Evolutionary conservation across 1,139 yeast genomes (phyloP).

Genomic region (Pichia sp.): DNA sequence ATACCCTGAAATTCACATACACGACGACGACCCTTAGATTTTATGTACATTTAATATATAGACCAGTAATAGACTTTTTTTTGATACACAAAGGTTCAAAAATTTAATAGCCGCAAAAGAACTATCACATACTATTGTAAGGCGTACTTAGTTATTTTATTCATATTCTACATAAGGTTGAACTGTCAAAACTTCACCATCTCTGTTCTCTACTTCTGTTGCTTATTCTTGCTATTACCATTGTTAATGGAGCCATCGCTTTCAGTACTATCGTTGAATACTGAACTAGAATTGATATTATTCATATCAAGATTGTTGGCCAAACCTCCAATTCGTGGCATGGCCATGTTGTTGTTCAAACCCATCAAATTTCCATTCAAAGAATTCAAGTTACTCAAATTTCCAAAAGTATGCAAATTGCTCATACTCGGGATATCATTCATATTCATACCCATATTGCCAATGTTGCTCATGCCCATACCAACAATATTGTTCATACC

Average conservation of each 20-base stretch:
- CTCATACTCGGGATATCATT: constrained; percentile 7
- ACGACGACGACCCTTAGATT: not conserved
- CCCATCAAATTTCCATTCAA: constrained; percentile 4
- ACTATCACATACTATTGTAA: not conserved
- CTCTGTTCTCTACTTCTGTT: not conserved
- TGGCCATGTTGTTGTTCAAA: constrained; percentile 2
- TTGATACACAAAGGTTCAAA: not conserved
- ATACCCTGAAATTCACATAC: not conserved
- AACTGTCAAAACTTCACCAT: too few relatives aligned
- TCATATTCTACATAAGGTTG: too few relatives aligned
- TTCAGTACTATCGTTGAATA: constrained; percentile 3
- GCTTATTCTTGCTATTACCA: not conserved
- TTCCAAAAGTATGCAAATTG: constrained; percentile 1
- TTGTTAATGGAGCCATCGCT: not conserved
- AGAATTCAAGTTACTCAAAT: not conserved
- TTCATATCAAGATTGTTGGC: constrained; percentile 2
- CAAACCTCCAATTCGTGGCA: not conserved
- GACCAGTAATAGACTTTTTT: not conserved
- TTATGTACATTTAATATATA: not conserved
- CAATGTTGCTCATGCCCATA: constrained; percentile 1
- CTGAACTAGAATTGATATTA: constrained; percentile 6
- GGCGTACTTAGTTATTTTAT: too few relatives aligned
- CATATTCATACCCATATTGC: not conserved
- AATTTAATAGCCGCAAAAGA: not conserved
- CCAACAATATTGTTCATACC: not conserved